A percentile compares a stretch with the other conserved stretches of the same genome.
Conservation (phyloP, 2,329 filamentous ascomycete species). For the Monosporascus sp. region DNA sequence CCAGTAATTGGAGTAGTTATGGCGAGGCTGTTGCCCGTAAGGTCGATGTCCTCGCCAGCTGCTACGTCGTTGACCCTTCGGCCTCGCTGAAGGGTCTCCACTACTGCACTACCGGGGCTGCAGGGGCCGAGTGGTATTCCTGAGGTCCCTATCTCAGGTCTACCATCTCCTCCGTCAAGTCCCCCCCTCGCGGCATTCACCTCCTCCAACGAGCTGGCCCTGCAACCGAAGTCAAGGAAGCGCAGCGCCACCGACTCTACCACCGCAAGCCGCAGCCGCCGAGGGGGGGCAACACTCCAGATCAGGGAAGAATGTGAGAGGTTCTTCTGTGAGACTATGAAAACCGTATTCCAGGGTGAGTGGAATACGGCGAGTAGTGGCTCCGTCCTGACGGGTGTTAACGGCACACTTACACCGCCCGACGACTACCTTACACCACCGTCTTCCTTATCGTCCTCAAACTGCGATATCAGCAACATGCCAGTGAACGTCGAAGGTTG, state of each 20-base stretch:
- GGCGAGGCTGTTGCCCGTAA: constrained; percentile 59
- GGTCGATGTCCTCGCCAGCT: constrained; percentile 81
- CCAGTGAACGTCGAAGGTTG: constrained; percentile 49
- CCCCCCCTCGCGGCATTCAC: constrained; percentile 79
- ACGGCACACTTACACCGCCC: constrained; percentile 43
- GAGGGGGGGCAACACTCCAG: constrained; percentile 90
- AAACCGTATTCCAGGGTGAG: constrained; percentile 93
- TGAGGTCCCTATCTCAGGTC: constrained; percentile 82
- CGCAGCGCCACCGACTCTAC: constrained; percentile 28
- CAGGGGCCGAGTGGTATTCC: constrained; percentile 90
- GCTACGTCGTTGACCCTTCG: constrained; percentile 76
- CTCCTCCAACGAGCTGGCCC: constrained; percentile 61
- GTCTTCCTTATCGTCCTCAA: constrained; percentile 17
- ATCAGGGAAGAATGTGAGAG: constrained; percentile 99
- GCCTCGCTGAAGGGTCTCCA: constrained; percentile 76
- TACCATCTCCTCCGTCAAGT: constrained; percentile 80
- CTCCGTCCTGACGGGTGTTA: constrained; percentile 83
- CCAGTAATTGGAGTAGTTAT: constrained; percentile 74
- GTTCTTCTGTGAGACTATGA: constrained; percentile 97
- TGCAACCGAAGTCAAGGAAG: constrained; percentile 52
- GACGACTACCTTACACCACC: constrained; percentile 37
- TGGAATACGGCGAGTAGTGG: constrained; percentile 68
- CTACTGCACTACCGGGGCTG: constrained; percentile 89
- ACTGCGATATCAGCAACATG: constrained; percentile 21
- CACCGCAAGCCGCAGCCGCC: constrained; percentile 43